phyloP scores from a whole-genome alignment of 768 basidiomycete species.

The Saitozyma podzolica region DNA sequence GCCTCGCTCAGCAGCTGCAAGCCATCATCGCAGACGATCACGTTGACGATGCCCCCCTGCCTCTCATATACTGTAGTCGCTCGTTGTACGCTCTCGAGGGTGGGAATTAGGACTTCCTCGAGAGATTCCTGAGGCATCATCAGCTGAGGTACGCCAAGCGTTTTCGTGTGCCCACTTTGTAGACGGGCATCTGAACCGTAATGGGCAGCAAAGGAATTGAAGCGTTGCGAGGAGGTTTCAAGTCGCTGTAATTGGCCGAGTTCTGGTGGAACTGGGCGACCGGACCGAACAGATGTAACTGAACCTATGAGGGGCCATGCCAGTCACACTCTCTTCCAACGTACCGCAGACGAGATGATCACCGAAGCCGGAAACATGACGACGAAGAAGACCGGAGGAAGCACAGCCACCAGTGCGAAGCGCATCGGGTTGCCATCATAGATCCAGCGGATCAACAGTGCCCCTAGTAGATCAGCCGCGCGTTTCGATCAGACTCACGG shows the following conservation, averaged over 20 bases:
- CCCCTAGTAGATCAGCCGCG: conserved; percentile 51
- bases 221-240: conserved; percentile 6
- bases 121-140: conserved; percentile 38
- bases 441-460: conserved; percentile 65
- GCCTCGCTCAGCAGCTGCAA: conserved; percentile 65
- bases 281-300: conserved; percentile 60
- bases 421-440: conserved; percentile 65
- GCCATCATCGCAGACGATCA: conserved; percentile 81
- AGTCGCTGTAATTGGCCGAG: conserved; percentile 69
- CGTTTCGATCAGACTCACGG: conserved; percentile 51
- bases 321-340: background rate
- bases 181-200: conserved; percentile 73
- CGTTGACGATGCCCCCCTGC: conserved; percentile 78
- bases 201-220: conserved; percentile 7
- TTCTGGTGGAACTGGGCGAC: conserved; percentile 81
- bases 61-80: conserved; percentile 82
- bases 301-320: conserved; percentile 4
- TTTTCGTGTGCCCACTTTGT: conserved; percentile 53
- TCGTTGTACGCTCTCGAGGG: conserved; percentile 72
- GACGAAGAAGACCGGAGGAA: conserved; percentile 71
- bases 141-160: too few species aligned
- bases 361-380: conserved; percentile 4
- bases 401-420: conserved; percentile 64
- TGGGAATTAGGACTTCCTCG: conserved; percentile 58
- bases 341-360: conserved; percentile 50